Base-by-base conservation (phyloP, 768 basidiomycete species). In the Tylopilus subfusipes region DNA sequence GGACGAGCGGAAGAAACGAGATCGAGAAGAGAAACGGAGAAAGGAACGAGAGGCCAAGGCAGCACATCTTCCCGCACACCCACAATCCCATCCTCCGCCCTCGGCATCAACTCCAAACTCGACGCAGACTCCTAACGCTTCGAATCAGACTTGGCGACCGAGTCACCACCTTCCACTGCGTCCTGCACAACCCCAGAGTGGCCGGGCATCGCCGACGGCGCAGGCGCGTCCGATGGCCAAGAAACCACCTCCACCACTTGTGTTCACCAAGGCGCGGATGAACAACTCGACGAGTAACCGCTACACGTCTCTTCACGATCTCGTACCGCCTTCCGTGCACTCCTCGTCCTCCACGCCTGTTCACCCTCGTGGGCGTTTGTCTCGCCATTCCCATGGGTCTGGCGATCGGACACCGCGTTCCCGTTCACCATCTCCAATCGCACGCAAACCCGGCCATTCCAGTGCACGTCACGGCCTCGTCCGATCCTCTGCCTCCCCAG, bases 1-100 rank as follows among this genome's bases (percentile, higher is more conserved):
- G 58, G 83, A 88, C 18, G 75, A 75, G 30, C 69, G 72, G 29
- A 69, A 71, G 77, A 77, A 68, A 64, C 73, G 75, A 65, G 79
- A 75, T 48, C 59, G 74, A 68, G 76, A 78, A 58, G 75, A 71
- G 67, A 81, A 78, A 64, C 74, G 78, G 59, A 77, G 73, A 68
- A 72, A 73, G 55, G 72, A 72, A 48, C 66, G 68, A 59, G 66
- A 63, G 25, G 48, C 55, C 39, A 66, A 60, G 52, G 53, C 48
- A 50, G 29, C 60, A 27, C 62, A 57, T n/a, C 58, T 42, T 45
- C 45, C 50, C 22, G n/a, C 55, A n/a, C 57, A 40, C 30, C 22
- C 54, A 13, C 56, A 45, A 25, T 30, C 56, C 1, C 60, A 54
- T 40, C 64, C 57, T 21, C 53, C 45, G 1, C 46, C 52, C n/a